Conservation (phyloP, 805 yeast species). For the Barnettozyma salicaria region DNA sequence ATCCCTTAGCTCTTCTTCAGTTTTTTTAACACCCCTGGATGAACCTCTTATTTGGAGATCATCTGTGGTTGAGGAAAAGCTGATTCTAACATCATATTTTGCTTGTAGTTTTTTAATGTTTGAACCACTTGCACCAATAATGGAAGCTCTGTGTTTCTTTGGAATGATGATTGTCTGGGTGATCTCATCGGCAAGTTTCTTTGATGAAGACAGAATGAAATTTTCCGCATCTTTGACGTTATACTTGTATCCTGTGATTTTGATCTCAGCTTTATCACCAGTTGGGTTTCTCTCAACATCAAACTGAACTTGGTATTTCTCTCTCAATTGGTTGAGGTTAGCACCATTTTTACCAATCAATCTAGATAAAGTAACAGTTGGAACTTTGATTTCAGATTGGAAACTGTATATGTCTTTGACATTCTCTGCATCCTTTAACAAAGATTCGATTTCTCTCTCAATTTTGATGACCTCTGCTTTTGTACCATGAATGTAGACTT, state of each 20-base stretch:
- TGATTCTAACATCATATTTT: conserved; percentile 75
- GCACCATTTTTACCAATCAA: conserved; percentile 89
- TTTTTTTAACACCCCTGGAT: conserved; percentile 79
- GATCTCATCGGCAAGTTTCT: conserved; percentile 78
- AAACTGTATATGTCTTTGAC: conserved; percentile 40
- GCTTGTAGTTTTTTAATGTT: conserved; percentile 82
- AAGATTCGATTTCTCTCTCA: conserved; percentile 43
- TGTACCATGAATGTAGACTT: conserved; percentile 65
- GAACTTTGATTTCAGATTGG: conserved; percentile 47
- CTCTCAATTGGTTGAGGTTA: conserved; percentile 58
- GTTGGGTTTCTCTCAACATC: conserved; percentile 59
- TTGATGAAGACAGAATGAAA: conserved; percentile 51
- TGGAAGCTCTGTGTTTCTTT: conserved; percentile 65
- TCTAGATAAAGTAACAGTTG: conserved; percentile 63
- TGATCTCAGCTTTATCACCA: conserved; percentile 42
- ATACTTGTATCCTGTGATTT: conserved; percentile 69
- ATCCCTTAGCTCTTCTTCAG: conserved; percentile 78
- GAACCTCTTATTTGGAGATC: conserved; percentile 82
- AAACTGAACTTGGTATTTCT: conserved; percentile 67
- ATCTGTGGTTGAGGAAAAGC: conserved; percentile 57
- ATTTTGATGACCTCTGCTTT: conserved; percentile 54
- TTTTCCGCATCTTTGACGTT: conserved; percentile 69
- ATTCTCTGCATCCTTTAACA: conserved; percentile 51
- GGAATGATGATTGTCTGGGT: conserved; percentile 64
- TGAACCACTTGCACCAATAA: conserved; percentile 80